phyloP scores from a whole-genome alignment of 75 land plant genomes.

The Picea sitchensis region DNA sequence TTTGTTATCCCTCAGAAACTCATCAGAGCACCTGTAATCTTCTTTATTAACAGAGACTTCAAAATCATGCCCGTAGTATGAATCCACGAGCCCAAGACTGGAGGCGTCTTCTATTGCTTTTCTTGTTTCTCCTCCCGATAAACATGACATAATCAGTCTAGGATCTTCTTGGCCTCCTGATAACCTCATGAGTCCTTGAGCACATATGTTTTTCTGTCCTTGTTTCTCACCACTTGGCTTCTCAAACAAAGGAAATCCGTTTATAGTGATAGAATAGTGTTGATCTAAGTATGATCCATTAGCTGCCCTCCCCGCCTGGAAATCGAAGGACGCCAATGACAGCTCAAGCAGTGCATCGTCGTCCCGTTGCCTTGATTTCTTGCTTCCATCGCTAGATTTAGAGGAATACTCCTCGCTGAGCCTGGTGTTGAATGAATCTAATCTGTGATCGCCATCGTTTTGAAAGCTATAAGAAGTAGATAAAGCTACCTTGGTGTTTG shows the following conservation, averaged over 20 bases:
- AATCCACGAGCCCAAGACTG: no score
- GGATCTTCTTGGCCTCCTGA: no score
- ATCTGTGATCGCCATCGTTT: not conserved
- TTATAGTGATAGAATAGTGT: not conserved
- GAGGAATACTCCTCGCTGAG: constrained; percentile 6
- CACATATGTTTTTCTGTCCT: no score
- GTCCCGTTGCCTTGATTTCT: not conserved
- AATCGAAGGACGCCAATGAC: not conserved
- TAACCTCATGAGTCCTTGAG: no score
- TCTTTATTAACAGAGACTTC: no score
- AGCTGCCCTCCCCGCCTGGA: not conserved
- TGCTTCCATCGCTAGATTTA: constrained; percentile 8
- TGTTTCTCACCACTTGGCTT: not conserved
- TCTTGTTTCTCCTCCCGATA: no score
- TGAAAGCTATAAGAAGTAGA: constrained; percentile 2
- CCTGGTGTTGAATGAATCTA: constrained; percentile 4
- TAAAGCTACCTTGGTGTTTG: constrained; percentile 17
- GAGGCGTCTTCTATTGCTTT: no score
- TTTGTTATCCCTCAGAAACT: no score
- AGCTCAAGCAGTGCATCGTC: not conserved
- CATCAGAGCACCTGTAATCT: no score
- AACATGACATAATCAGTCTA: no score
- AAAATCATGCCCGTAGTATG: no score
- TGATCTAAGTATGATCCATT: not conserved
- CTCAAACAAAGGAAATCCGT: constrained; percentile 11